Evolutionary conservation across 148 eudicot genomes (phyloP).

Genomic region (Chenopodium album): DNA sequence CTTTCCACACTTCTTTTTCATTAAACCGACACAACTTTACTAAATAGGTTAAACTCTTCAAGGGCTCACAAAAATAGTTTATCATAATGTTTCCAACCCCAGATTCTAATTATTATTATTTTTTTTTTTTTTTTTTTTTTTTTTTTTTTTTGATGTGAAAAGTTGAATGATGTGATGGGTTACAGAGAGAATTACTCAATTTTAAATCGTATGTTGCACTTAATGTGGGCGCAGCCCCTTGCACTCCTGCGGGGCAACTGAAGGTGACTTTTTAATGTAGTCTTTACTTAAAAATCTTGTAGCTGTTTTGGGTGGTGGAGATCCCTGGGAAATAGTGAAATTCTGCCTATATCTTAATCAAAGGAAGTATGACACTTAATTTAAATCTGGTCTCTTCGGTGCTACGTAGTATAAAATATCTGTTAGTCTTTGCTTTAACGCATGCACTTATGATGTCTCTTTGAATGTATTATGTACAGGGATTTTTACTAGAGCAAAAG

Average conservation of each 20-base stretch:
- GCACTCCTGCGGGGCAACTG: too few species aligned
- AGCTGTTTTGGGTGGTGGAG: background rate
- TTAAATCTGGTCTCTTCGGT: background rate
- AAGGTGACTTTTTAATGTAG: background rate
- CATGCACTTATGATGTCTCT: background rate
- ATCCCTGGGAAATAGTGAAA: background rate
- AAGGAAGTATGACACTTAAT: background rate
- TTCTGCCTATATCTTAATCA: background rate
- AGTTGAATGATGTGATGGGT: too few species aligned
- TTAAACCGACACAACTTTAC: too few species aligned
- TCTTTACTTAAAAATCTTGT: background rate
- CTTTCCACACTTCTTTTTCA: too few species aligned
- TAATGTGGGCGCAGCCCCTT: background rate
- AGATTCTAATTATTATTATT: too few species aligned
- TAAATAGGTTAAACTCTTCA: too few species aligned
- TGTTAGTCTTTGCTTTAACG: background rate
- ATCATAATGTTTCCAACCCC: too few species aligned
- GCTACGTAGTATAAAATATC: background rate
- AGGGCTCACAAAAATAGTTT: too few species aligned
- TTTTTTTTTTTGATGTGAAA: too few species aligned
- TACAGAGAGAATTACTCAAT: too few species aligned
- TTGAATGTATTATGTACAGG: constrained; percentile 43
- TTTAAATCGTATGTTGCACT: background rate
- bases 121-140: too few species aligned
- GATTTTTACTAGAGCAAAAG: constrained; percentile 72